phyloP scores from a whole-genome alignment of 257 asterid genomes.

The Solanum pennellii region DNA sequence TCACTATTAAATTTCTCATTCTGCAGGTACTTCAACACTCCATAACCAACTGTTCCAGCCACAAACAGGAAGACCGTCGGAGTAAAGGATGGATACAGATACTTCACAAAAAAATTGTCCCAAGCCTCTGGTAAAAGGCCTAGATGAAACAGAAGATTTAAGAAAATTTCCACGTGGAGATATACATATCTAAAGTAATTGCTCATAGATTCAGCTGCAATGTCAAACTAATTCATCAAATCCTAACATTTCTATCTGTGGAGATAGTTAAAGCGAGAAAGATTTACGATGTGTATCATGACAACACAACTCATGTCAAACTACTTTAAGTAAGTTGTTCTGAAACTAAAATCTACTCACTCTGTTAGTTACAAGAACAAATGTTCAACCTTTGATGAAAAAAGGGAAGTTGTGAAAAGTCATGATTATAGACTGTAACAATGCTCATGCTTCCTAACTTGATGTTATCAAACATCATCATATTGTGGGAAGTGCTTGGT shows the following conservation, averaged over 20 bases:
- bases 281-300: not conserved
- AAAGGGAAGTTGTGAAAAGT: not conserved
- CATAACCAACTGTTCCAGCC: slow-evolving; percentile 75
- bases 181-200: not conserved
- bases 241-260: not conserved
- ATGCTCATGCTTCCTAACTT: not conserved
- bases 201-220: not conserved
- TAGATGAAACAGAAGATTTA: slow-evolving; percentile 10
- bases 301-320: not conserved
- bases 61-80: slow-evolving; percentile 85
- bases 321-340: not conserved
- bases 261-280: not conserved
- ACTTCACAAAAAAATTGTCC: slow-evolving; percentile 74
- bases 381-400: not conserved
- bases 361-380: not conserved
- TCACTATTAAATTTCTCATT: slow-evolving; percentile 33
- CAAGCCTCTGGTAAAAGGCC: slow-evolving; percentile 91
- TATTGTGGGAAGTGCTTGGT: not conserved
- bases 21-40: slow-evolving; percentile 76
- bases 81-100: slow-evolving; percentile 83
- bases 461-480: not conserved
- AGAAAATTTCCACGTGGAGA: not conserved
- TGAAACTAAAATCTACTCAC: not conserved
- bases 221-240: not conserved
- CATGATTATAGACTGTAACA: not conserved